phyloP scores from a whole-genome alignment of 331 rosid genomes.

The Erythrophleum ivorense region DNA sequence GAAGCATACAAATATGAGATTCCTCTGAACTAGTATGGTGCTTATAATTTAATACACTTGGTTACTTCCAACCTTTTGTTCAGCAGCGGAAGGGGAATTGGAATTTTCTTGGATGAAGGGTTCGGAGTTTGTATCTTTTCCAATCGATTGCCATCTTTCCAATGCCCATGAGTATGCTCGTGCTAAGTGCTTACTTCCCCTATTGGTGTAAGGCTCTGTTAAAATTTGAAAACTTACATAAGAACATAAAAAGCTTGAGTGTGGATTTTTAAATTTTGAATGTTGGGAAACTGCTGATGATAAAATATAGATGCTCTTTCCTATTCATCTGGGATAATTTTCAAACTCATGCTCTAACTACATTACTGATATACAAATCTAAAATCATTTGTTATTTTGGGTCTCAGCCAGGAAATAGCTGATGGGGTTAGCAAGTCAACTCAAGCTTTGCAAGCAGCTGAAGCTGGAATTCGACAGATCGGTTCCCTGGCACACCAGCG shows the following conservation, averaged over 20 bases:
- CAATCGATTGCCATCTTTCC: background rate
- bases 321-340: constrained; percentile 11
- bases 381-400: constrained; percentile 36
- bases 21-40: background rate
- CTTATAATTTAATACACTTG: background rate
- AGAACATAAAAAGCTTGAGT: constrained; percentile 4
- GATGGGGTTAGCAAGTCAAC: constrained; percentile 89
- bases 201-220: background rate
- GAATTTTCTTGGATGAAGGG: background rate
- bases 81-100: background rate
- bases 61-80: background rate
- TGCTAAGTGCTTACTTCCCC: background rate
- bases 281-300: constrained; percentile 17
- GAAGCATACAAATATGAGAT: background rate
- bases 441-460: constrained; percentile 93
- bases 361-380: constrained; percentile 16
- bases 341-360: constrained; percentile 9
- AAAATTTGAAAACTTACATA: constrained; percentile 5
- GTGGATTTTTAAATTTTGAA: constrained; percentile 9
- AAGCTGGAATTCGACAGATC: constrained; percentile 84
- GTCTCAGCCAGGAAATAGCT: constrained; percentile 83
- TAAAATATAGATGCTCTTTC: constrained; percentile 10
- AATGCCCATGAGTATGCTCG: background rate
- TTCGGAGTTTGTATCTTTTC: background rate
- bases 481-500: constrained; percentile 80